A percentile compares a stretch with the other conserved stretches of the same genome.
Evolutionary conservation across 306 rosid species (phyloP).

Genomic region (Heteromeles arbutifolia): DNA sequence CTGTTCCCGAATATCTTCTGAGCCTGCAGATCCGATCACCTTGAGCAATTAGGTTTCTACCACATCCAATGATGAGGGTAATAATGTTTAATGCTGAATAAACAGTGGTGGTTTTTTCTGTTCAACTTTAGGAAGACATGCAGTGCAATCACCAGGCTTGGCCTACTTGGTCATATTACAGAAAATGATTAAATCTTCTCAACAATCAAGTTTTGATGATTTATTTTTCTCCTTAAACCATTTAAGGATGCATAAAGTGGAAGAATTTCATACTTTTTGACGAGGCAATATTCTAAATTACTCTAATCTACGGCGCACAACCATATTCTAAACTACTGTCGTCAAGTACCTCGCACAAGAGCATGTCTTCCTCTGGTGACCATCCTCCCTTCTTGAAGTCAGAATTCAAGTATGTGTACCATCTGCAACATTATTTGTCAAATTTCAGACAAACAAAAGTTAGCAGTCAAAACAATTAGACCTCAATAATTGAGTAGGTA

Average conservation of each 20-base stretch:
- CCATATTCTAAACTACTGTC: not conserved
- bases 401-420: conserved; percentile 98
- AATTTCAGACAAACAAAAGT: conserved; percentile 25
- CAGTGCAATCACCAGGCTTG: not conserved
- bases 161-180: not conserved
- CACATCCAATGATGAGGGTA: conserved; percentile 18
- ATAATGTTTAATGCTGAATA: not conserved
- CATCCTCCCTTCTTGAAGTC: conserved; percentile 99
- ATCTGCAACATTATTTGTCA: conserved; percentile 43
- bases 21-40: conserved; percentile 57
- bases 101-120: not conserved
- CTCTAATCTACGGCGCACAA: too few relatives aligned
- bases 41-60: conserved; percentile 18
- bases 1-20: conserved; percentile 93
- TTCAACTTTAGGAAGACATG: conserved; percentile 15
- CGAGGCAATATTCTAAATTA: not conserved
- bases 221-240: not conserved
- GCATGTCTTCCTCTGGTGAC: conserved; percentile 96
- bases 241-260: not conserved
- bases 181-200: not conserved
- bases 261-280: not conserved
- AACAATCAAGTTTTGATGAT: not conserved
- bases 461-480: conserved; percentile 4
- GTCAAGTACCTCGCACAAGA: conserved; percentile 80
- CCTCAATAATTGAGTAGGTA: conserved; percentile 6